Conservation (phyloP, 1,284 basidiomycete genomes). For the Fomitopsis schrenkii region DNA sequence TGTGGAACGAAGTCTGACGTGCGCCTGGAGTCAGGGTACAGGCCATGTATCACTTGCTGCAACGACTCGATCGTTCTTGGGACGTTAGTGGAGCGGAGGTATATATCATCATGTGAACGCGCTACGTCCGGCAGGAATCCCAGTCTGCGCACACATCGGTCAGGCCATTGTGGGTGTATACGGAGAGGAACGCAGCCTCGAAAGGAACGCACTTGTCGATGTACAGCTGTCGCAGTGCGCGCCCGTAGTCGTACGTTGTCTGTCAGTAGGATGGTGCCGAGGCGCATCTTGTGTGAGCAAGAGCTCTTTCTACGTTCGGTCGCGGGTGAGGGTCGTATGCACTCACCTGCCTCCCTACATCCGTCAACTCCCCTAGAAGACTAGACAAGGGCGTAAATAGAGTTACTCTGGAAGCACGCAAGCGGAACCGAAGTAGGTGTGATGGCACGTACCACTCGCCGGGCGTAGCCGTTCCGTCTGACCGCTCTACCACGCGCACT, state of each 20-base stretch:
- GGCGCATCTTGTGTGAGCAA: neutral
- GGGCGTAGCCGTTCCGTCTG: constrained; percentile 46
- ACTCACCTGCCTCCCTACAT: constrained; percentile 64
- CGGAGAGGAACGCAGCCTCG: neutral
- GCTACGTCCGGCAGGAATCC: constrained; percentile 58
- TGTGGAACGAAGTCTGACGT: constrained; percentile 41
- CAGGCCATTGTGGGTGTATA: neutral
- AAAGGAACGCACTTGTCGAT: constrained; percentile 53
- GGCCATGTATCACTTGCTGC: constrained; percentile 68
- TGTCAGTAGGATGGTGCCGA: constrained; percentile 20
- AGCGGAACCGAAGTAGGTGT: neutral
- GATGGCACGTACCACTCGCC: constrained; percentile 59
- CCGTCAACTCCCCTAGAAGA: constrained; percentile 76
- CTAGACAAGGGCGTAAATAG: constrained; percentile 29
- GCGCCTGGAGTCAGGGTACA: constrained; percentile 59
- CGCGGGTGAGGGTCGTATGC: neutral
- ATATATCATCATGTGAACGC: constrained; percentile 44
- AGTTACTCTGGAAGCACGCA: constrained; percentile 2
- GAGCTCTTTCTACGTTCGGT: constrained; percentile 5
- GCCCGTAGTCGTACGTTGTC: constrained; percentile 69
- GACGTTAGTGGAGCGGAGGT: constrained; percentile 74
- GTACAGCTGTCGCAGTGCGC: constrained; percentile 61
- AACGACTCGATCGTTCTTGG: constrained; percentile 75
- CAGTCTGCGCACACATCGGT: constrained; percentile 37
- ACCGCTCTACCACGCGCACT: constrained; percentile 49